Conservation (phyloP, 441 rosid genomes). For the Flueggea neowawraea region DNA sequence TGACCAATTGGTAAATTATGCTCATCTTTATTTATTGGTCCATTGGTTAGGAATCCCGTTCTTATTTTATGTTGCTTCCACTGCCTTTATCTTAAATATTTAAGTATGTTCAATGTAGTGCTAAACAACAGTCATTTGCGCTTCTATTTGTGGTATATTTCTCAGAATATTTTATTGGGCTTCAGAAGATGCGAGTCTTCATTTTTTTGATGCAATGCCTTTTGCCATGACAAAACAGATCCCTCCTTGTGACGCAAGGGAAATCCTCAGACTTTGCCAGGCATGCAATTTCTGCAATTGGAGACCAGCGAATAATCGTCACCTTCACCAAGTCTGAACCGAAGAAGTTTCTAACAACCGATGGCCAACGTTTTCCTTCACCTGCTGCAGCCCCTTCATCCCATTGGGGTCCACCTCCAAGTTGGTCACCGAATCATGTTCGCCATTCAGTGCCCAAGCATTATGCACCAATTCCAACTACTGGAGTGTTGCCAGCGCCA, state of each 20-base stretch:
- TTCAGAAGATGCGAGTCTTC: too few species aligned
- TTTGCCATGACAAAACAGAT: slow-evolving; percentile 34
- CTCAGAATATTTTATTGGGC: background rate
- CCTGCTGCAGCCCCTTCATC: slow-evolving; percentile 29
- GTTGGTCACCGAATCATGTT: slow-evolving; percentile 48
- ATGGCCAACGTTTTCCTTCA: slow-evolving; percentile 32
- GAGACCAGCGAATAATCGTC: slow-evolving; percentile 70
- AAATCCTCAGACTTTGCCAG: slow-evolving; percentile 70
- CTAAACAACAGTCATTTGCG: too few species aligned
- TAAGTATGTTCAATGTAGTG: too few species aligned
- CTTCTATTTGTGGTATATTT: background rate
- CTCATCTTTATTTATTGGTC: too few species aligned
- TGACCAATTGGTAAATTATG: too few species aligned
- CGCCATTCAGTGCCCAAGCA: slow-evolving; percentile 60
- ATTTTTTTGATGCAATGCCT: background rate
- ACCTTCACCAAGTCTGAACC: slow-evolving; percentile 71
- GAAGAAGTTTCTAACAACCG: slow-evolving; percentile 35
- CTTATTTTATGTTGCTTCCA: too few species aligned
- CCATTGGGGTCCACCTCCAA: slow-evolving; percentile 61
- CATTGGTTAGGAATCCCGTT: too few species aligned
- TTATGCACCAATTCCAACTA: slow-evolving; percentile 39
- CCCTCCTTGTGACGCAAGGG: slow-evolving; percentile 74
- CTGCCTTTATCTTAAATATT: too few species aligned
- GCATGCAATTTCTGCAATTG: slow-evolving; percentile 65
- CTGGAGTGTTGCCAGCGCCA: slow-evolving; percentile 58